Base-by-base conservation (phyloP, 148 eudicot genomes). In the Dysphania ambrosioides region DNA sequence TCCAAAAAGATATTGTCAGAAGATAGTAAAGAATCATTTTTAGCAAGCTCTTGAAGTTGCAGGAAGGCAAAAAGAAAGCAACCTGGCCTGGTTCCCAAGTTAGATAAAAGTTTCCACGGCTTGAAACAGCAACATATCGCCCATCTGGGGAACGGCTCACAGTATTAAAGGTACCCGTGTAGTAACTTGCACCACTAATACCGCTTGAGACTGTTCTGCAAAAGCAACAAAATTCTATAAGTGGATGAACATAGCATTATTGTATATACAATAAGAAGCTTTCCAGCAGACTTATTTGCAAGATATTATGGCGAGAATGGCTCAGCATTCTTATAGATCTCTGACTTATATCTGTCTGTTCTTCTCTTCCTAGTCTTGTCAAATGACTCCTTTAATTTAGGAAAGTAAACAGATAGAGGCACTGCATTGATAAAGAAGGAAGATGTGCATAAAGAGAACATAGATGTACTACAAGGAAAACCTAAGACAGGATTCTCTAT, bases 81-180 rank as follows among this genome's bases (percentile, higher is more conserved):
- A 96, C 99, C 94, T 96, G 97, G 44, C 99, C 99, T 68, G 99
- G 99, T 85, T 90, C 97, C 99, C 99, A 96, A 58, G 99, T 96
- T 72, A 96, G 75, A 77, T 83, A 96, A 81, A 96, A 96, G 84
- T 96, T 96, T 36, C 99, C 97, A 74, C 97, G 99, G 82, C 97
- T 96, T 78, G 99, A 96, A 80, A 96, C 99, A 72, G 97, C 99
- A 80, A 96, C 97, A 88, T 96, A 96, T 75, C 83, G 86, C 72
- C 99, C 99, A 77, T 96, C 97, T 15, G 94, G 99, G 36, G 99
- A 96, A 73, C 99, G 97, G 79, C 89, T 96, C 64, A 96, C 99
- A 47, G 97, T 89, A 83, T 87, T 96, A 76, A 96, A 96, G 67
- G 97, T 89, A 11, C 99, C 99, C 67, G 99, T 96, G 67, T 96